Percentiles rank a stretch among this genome's conserved stretches.
Conservation (phyloP, 2,329 filamentous ascomycete species). For the Boeremia lycopersici region DNA sequence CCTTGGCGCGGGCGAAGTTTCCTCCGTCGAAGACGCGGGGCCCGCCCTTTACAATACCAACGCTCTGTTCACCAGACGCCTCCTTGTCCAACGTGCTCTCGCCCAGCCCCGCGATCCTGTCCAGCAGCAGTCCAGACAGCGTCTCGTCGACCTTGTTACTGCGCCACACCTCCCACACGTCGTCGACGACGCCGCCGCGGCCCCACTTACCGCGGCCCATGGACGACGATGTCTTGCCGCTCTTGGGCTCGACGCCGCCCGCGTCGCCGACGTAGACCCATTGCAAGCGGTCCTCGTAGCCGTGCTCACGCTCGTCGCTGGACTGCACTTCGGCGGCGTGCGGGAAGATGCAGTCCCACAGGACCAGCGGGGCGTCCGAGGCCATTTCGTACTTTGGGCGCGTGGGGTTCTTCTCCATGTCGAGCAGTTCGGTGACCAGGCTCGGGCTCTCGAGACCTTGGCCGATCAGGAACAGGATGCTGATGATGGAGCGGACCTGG, state of each 20-base stretch:
- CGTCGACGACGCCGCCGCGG: conserved; percentile 48
- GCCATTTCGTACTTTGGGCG: conserved; percentile 91
- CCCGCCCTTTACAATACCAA: conserved; percentile 41
- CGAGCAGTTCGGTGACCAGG: conserved; percentile 75
- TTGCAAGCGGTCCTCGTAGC: conserved; percentile 65
- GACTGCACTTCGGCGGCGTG: conserved; percentile 47
- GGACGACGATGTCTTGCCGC: conserved; percentile 14
- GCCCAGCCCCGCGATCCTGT: conserved; percentile 59
- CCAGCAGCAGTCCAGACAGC: conserved; percentile 74
- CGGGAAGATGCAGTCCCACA: conserved; percentile 96
- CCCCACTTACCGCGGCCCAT: conserved; percentile 44
- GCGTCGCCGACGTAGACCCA: conserved; percentile 84
- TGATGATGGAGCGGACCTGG: conserved; percentile 94
- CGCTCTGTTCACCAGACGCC: conserved; percentile 10
- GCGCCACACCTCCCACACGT: conserved; percentile 83
- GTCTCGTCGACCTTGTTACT: conserved; percentile 88
- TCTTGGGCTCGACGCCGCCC: conserved; percentile 55
- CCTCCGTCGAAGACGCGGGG: conserved; percentile 65
- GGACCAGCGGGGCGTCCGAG: conserved; percentile 83
- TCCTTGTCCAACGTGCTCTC: conserved; percentile 30
- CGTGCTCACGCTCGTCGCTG: conserved; percentile 45
- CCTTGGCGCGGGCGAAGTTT: conserved; percentile 59
- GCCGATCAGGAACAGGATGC: conserved; percentile 87
- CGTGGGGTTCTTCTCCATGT: conserved; percentile 72
- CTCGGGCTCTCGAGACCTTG: conserved; percentile 82